A percentile compares a stretch with the other conserved stretches of the same genome.
Evolutionary conservation across 164 flowering plant genomes (phyloP).

Genomic region (Brasenia schreberi): DNA sequence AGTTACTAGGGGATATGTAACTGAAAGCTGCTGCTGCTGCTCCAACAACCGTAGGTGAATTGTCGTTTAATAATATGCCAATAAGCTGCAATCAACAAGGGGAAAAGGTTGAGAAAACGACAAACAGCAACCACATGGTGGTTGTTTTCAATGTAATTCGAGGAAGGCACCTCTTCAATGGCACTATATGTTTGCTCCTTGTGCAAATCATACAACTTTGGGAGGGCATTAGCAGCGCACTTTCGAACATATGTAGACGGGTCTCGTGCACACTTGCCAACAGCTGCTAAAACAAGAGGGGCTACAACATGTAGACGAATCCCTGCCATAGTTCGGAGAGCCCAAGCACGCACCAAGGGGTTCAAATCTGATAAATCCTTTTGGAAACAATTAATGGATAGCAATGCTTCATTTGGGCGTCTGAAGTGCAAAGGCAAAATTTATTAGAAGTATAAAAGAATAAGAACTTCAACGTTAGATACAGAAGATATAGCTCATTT

Average conservation of each 20-base stretch:
- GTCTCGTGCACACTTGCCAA: constrained; percentile 81
- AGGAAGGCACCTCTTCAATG: constrained; percentile 53
- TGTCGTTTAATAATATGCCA: constrained; percentile 57
- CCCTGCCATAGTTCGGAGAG: constrained; percentile 98
- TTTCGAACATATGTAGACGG: constrained; percentile 93
- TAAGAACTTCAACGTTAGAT: background rate
- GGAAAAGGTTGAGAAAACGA: background rate
- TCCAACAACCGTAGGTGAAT: constrained; percentile 94
- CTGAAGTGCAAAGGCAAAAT: constrained; percentile 21
- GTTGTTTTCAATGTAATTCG: too few relatives aligned
- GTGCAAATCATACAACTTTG: constrained; percentile 80
- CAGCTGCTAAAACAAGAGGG: constrained; percentile 80
- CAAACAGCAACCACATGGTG: background rate
- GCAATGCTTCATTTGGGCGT: constrained; percentile 97
- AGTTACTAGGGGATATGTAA: constrained; percentile 70
- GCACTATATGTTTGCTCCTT: constrained; percentile 56
- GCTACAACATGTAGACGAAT: constrained; percentile 86
- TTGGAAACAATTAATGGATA: constrained; percentile 93
- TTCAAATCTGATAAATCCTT: constrained; percentile 91
- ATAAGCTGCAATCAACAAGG: constrained; percentile 51
- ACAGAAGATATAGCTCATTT: too few relatives aligned
- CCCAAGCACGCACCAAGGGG: constrained; percentile 99
- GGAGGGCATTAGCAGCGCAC: constrained; percentile 98
- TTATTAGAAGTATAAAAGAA: background rate
- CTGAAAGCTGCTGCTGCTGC: constrained; percentile 93